Percentiles rank a stretch among this genome's conserved stretches.
These are phyloP conservation scores for Conringia planisiliqua DNA, from an alignment of 345 rosid genomes.

Conservation along the genomic window DNA sequence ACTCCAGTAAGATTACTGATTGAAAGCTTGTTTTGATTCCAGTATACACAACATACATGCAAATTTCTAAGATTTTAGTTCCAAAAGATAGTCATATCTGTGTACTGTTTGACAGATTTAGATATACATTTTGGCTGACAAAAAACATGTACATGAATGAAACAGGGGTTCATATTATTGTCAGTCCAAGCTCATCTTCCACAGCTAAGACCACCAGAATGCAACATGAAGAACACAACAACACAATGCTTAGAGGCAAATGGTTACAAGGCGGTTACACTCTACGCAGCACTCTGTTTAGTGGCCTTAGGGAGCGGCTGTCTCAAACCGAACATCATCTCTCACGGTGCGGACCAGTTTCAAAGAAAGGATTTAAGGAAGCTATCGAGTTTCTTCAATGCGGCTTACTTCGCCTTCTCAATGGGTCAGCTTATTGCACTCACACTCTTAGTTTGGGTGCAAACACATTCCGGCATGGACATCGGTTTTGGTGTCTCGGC, in stretches of 20 bases:
- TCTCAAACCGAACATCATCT: constrained; percentile 90
- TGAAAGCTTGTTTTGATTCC: not conserved
- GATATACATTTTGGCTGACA: not conserved
- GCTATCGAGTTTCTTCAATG: constrained; percentile 85
- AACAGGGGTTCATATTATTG: constrained; percentile 80
- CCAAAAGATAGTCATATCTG: not conserved
- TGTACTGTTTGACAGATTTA: not conserved
- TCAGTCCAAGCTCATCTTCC: constrained; percentile 92
- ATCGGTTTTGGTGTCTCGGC: constrained; percentile 91
- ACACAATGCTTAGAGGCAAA: constrained; percentile 59
- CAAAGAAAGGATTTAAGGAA: constrained; percentile 46
- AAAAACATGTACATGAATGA: not conserved
- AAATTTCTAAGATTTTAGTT: not conserved
- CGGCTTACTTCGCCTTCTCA: constrained; percentile 87
- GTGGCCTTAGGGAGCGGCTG: constrained; percentile 98
- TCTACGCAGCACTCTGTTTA: constrained; percentile 69
- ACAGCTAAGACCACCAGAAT: constrained; percentile 73
- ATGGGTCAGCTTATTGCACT: constrained; percentile 79
- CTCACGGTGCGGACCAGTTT: constrained; percentile 94
- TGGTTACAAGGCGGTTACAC: constrained; percentile 59
- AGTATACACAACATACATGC: not conserved
- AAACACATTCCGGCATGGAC: constrained; percentile 93
- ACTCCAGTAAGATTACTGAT: not conserved
- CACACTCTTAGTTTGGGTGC: constrained; percentile 88
- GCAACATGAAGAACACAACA: constrained; percentile 43